phyloP scores from a whole-genome alignment of 257 asterid species.

The Solanum microdontum region DNA sequence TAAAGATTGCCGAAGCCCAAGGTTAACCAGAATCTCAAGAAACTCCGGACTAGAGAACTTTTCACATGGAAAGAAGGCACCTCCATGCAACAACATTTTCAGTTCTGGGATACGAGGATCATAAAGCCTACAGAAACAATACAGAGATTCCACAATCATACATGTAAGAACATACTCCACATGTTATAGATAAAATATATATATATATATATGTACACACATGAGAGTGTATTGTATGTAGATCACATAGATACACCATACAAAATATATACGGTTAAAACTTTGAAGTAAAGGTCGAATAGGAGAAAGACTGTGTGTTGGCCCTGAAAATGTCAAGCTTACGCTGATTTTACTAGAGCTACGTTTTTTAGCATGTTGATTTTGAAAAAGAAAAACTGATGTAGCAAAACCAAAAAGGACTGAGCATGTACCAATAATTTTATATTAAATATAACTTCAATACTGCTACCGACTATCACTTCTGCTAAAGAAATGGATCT shows the following conservation, averaged over 20 bases:
- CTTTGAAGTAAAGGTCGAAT: neutral
- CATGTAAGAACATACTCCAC: neutral
- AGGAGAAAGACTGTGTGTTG: neutral
- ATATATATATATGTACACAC: neutral
- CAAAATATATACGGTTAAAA: neutral
- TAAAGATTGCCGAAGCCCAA: conserved; percentile 72
- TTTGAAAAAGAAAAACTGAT: neutral
- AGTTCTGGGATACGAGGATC: conserved; percentile 81
- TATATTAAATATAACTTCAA: neutral
- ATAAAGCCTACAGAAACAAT: conserved; percentile 59
- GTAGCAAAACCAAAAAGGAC: neutral
- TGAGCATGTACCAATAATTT: neutral
- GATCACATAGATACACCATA: neutral
- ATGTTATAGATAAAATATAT: neutral
- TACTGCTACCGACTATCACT: neutral
- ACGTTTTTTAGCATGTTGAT: neutral
- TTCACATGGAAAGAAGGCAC: conserved; percentile 73
- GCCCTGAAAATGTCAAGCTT: neutral
- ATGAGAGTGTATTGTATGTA: neutral
- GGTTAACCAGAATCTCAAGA: conserved; percentile 56
- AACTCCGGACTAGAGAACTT: conserved; percentile 55
- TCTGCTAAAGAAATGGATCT: neutral
- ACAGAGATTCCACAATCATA: neutral
- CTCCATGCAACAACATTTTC: conserved; percentile 47
- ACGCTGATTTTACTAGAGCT: neutral